Conservation (phyloP, 345 rosid species). For the Raphanus sativus region DNA sequence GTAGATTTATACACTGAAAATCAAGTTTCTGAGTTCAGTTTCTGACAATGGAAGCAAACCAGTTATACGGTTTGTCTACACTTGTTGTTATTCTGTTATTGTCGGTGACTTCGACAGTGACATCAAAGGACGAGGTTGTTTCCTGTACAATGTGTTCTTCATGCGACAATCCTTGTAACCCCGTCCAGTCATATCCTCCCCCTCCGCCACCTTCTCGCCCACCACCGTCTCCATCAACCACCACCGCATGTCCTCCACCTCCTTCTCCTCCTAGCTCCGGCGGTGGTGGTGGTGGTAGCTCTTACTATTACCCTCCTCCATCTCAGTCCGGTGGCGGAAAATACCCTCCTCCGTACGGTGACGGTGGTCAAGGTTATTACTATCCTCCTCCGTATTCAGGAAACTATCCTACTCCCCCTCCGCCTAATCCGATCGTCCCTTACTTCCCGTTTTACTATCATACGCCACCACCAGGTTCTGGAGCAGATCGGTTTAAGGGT, state of each 20-base stretch:
- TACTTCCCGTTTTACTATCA: constrained; percentile 85
- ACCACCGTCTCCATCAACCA: constrained; percentile 43
- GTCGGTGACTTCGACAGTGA: constrained; percentile 24
- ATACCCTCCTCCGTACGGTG: constrained; percentile 50
- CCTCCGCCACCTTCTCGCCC: constrained; percentile 52
- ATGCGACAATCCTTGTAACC: constrained; percentile 65
- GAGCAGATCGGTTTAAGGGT: constrained; percentile 10
- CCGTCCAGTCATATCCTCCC: constrained; percentile 45
- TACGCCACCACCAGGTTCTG: constrained; percentile 61
- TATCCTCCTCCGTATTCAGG: constrained; percentile 58
- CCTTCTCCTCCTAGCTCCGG: constrained; percentile 61
- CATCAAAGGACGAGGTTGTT: constrained; percentile 52
- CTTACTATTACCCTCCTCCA: constrained; percentile 64
- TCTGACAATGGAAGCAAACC: constrained; percentile 33
- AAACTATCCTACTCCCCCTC: constrained; percentile 70
- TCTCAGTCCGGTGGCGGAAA: constrained; percentile 44
- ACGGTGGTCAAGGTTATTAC: constrained; percentile 48
- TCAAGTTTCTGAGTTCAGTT: not conserved
- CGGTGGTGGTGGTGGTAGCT: constrained; percentile 36
- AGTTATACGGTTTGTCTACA: not conserved
- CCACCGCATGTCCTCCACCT: constrained; percentile 62
- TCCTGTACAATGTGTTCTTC: constrained; percentile 91
- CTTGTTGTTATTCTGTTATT: constrained; percentile 23
- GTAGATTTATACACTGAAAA: not conserved
- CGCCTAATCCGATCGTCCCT: constrained; percentile 94